Percentiles rank a stretch among this genome's conserved stretches.
These are phyloP conservation scores for Phytopythium cucurbitacearum DNA, from an alignment of 352 stramenopile genomes.

Conservation along the genomic window DNA sequence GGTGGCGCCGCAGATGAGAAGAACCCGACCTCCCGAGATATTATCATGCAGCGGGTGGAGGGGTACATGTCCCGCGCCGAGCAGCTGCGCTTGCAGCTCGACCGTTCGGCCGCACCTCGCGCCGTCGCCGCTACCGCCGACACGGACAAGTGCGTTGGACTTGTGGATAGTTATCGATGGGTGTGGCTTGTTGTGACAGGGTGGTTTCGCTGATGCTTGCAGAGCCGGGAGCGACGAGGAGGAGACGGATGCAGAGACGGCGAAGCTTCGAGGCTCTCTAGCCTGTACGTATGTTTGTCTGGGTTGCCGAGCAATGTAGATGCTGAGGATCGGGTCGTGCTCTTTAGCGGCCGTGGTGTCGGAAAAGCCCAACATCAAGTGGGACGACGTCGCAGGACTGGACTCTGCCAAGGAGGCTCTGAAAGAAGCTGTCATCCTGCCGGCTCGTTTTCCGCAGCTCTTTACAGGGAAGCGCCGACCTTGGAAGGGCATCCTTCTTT, in stretches of 20 bases:
- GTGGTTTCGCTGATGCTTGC: conserved; percentile 3
- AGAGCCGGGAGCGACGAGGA: conserved; percentile 84
- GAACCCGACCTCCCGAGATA: conserved; percentile 86
- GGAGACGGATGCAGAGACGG: conserved; percentile 92
- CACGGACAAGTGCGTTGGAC: conserved; percentile 62
- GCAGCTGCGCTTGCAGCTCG: conserved; percentile 79
- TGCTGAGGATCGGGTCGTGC: background rate
- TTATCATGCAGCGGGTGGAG: conserved; percentile 89
- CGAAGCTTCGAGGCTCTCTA: conserved; percentile 94
- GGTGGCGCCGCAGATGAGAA: conserved; percentile 70
- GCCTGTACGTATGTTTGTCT: conserved; percentile 54
- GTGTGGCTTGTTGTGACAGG: background rate
- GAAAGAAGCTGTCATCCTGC: conserved; percentile 99
- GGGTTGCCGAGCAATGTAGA: background rate
- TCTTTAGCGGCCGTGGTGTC: conserved; percentile 73
- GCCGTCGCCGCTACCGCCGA: conserved; percentile 55
- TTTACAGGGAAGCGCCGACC: conserved; percentile 92
- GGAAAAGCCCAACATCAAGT: conserved; percentile 94
- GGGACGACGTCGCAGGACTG: conserved; percentile 97
- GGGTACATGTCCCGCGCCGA: conserved; percentile 89
- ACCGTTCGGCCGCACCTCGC: conserved; percentile 55
- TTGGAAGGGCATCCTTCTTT: conserved; percentile 97
- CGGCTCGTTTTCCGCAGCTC: conserved; percentile 94
- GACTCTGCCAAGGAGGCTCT: conserved; percentile 96
- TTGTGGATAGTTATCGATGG: background rate